Evolutionary conservation across 768 basidiomycete species (phyloP), one percentile per base, ranked within the genome.

Genomic region (Nidularia sp.): DNA sequence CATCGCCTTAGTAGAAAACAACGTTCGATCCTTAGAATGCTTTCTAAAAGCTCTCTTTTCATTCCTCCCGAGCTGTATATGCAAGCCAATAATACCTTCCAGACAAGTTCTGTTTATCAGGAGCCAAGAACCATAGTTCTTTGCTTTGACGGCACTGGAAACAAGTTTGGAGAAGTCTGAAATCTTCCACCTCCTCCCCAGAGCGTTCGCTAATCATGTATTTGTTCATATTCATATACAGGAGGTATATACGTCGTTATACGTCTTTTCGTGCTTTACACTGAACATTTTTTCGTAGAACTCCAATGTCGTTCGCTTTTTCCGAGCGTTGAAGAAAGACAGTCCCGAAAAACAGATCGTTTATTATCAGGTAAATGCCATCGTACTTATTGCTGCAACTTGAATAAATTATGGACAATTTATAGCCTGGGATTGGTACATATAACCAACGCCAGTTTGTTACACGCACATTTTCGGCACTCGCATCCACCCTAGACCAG

Each of bases 271-370:
- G 7, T 22, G 18, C 7, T 18, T 9, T 7, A 39, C 36, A n/a
- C n/a, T 39, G 8, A 7, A n/a, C 7, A 39, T 13, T 41, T 55
- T 31, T 31, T 47, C 39, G 5, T 53, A 76, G 71, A 73, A 74
- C 52, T 71, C 74, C 4, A 76, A 73, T 54, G 65, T 76, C 31
- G 64, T 74, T 43, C 65, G 68, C 25, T 56, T 76, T 45, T 70
- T 72, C 56, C 62, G 62, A 9, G 57, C 67, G 45, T 56, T 76
- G 45, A 66, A 59, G 54, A 76, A 75, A 53, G 70, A 72, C 50
- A 58, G 63, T 39, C 62, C 56, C 1, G 57, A 60, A 1, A 66
- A 67, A 6, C 74, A 76, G 52, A 25, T 73, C 32, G 66, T 68
- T 6, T 70, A 71, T 46, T 71, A 73, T 49, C 71, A 73, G 59